Evolutionary conservation across 805 yeast genomes (phyloP).

Genomic region (Candida chauliodis): DNA sequence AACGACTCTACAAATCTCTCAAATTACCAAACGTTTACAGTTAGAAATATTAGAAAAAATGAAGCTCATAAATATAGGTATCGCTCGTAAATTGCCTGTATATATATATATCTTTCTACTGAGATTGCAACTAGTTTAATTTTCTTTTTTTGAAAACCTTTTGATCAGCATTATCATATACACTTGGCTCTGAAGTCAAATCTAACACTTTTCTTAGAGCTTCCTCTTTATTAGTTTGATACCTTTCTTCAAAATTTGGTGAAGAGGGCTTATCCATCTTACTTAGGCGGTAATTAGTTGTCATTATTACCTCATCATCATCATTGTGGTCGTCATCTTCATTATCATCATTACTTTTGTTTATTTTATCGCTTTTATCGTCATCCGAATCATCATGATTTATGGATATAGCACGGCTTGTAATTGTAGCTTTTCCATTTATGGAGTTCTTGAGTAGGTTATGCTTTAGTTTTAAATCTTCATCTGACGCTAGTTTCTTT

Average conservation of each 20-base stretch:
- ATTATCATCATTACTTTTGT: background rate
- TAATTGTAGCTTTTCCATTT: background rate
- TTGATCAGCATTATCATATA: background rate
- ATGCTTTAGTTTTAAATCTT: too few relatives aligned
- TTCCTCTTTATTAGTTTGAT: background rate
- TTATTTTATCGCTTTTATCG: background rate
- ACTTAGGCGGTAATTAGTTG: too few relatives aligned
- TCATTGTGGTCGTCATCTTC: background rate
- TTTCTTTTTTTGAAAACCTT: background rate
- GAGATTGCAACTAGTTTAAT: background rate
- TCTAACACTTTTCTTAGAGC: background rate
- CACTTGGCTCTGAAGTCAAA: background rate
- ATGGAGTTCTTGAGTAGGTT: too few relatives aligned
- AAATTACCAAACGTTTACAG: too few relatives aligned
- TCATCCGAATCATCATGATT: background rate
- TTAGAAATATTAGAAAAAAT: too few relatives aligned
- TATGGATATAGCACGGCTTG: too few relatives aligned
- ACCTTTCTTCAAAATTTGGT: background rate
- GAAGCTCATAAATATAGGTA: too few relatives aligned
- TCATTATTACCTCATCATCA: slow-evolving; percentile 1
- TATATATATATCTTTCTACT: too few relatives aligned
- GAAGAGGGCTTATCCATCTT: too few relatives aligned
- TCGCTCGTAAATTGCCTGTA: too few relatives aligned
- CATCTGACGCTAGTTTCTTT: too few relatives aligned
- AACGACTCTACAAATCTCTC: too few relatives aligned